A percentile compares a stretch with the other conserved stretches of the same genome.
phyloP scores from a whole-genome alignment of 2,329 filamentous ascomycete species.

The Aureobasidium sp. region DNA sequence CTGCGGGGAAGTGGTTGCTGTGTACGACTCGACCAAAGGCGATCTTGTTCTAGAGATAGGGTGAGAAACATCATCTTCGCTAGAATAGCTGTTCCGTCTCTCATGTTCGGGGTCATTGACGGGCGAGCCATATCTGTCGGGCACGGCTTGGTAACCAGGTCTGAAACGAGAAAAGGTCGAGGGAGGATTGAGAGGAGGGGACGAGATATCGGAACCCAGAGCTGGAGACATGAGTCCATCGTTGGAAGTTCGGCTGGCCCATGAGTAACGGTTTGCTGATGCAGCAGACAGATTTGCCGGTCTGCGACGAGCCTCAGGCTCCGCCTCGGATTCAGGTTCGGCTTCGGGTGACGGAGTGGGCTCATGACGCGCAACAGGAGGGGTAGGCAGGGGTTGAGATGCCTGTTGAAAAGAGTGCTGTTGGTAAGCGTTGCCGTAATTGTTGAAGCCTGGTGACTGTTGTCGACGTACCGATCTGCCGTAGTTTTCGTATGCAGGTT shows the following conservation, averaged over 20 bases:
- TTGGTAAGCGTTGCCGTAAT: background rate
- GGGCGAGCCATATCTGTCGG: constrained; percentile 17
- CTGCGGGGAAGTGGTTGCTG: background rate
- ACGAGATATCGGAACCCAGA: constrained; percentile 11
- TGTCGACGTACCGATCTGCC: constrained; percentile 21
- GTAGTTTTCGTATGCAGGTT: constrained; percentile 16
- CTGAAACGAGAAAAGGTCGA: constrained; percentile 15
- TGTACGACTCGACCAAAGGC: background rate
- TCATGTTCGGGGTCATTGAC: constrained; percentile 15
- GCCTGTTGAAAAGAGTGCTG: background rate
- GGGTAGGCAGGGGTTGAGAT: constrained; percentile 25
- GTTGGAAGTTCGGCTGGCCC: constrained; percentile 25
- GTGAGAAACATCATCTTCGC: constrained; percentile 7
- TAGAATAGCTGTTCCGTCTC: constrained; percentile 12
- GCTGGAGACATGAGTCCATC: constrained; percentile 24
- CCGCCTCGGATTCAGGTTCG: background rate
- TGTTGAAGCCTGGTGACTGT: constrained; percentile 6
- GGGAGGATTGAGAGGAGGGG: constrained; percentile 11
- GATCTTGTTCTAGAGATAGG: background rate
- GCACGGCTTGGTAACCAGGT: constrained; percentile 17
- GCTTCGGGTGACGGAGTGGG: background rate
- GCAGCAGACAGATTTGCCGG: constrained; percentile 5
- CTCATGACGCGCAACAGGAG: background rate
- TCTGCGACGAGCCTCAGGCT: constrained; percentile 1
- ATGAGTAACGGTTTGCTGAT: constrained; percentile 26